Conservation (phyloP, 2,329 filamentous ascomycete species). For the Pseudofabraea citricarpa region DNA sequence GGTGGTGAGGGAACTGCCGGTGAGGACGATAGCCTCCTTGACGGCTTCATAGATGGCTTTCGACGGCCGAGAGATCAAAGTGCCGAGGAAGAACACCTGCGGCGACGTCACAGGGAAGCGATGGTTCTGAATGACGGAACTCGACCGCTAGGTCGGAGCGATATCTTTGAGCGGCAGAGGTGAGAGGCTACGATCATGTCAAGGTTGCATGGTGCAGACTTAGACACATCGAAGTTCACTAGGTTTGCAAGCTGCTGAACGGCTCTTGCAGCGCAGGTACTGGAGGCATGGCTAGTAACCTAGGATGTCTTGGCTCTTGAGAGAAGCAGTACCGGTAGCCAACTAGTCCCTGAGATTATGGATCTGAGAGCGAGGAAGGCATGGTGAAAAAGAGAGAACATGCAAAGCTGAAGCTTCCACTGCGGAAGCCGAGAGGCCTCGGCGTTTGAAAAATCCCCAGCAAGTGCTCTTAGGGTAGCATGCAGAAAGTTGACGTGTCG, state of each 20-base stretch:
- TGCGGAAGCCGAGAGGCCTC: no score
- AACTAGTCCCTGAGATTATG: no score
- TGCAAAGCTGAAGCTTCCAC: no score
- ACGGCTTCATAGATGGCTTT: conserved; percentile 27
- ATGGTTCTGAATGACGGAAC: conserved; percentile 90
- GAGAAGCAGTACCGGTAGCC: no score
- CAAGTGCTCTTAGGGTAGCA: no score
- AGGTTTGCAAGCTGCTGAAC: neutral
- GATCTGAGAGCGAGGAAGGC: no score
- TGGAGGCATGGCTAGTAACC: no score
- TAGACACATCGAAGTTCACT: neutral
- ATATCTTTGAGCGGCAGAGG: conserved; percentile 63
- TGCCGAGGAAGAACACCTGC: conserved; percentile 64
- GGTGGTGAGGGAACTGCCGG: conserved; percentile 46
- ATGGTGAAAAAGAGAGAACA: no score
- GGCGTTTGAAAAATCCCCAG: no score
- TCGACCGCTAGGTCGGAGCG: conserved; percentile 63
- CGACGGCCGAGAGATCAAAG: conserved; percentile 46
- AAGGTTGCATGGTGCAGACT: neutral
- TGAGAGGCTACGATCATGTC: conserved; percentile 4
- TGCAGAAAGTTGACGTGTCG: no score
- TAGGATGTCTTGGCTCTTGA: no score
- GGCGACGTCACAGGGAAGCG: conserved; percentile 75
- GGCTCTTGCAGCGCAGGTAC: no score
- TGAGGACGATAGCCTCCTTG: conserved; percentile 24